Evolutionary conservation across 2,329 filamentous ascomycete genomes (phyloP), one percentile per base, ranked within the genome.

Genomic region (Paecilomyces sp.): DNA sequence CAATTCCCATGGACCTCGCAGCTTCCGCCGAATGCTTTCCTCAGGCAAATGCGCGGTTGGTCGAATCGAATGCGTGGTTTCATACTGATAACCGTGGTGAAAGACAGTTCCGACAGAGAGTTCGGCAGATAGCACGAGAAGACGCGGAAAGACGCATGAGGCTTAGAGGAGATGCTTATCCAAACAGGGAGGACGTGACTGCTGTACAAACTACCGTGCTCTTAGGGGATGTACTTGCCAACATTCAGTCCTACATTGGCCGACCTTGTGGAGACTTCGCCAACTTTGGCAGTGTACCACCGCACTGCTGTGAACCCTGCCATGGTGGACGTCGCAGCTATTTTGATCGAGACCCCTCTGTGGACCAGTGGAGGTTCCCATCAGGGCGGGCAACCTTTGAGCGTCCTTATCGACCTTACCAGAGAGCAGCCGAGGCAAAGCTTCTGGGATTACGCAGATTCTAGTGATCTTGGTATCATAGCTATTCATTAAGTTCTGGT

Each of bases 51-150:
- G 30, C 11, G 9, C 63, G 62, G 47, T 22, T 64, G 3, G 58
- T 60, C n/a, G 64, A 67, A 36, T 58, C 64, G 5, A 58, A 67
- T 13, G 9, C 18, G n/a, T 70, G 68, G 68, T 70, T 69, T 22
- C 66, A 65, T 34, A 61, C 24, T 24, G 68, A 68, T 56, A 28
- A 41, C 22, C 61, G 64, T 33, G 63, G 65, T 22, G 59, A 64
- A 9, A 56, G 59, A 7, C 25, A 59, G 12, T 56, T 67, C 54
- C 68, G 65, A 11, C 57, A 63, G n/a, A 61, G 65, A 36, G 62
- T 69, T 50, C 51, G 54, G 18, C 57, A 54, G 9, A 62, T 69
- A 58, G 63, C 64, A 24, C 52, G 63, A 18, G 61, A 59, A 18
- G 58, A 65, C 41, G 58, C 62, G 12, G 53, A 60, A 33, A 64